Base-by-base conservation (phyloP, 1,284 basidiomycete species). In the Microstroma glucosiphilum region DNA sequence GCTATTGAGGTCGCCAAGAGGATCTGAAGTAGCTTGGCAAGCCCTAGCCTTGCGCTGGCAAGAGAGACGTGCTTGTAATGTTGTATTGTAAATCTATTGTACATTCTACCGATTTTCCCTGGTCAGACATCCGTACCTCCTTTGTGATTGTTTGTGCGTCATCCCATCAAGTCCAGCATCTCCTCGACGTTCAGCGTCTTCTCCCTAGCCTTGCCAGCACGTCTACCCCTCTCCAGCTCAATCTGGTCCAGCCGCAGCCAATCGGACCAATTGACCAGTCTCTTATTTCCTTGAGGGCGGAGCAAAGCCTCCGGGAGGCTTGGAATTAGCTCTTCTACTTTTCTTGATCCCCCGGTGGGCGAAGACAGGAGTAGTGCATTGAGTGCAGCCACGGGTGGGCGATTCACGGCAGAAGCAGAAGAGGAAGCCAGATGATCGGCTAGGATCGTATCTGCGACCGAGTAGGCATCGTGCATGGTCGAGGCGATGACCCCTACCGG, bases 401-500 rank as follows among this genome's bases (percentile, higher is more conserved):
- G 30, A 37, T 37, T 9, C 30, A 9, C 3, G 30, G 23, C 12
- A 17, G 54, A 25, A 9, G 48, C 3, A 57, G 60, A 57, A 15
- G 55, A 41, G 13, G 21, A 30, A 12, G 53, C 48, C 49, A 15
- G 11, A 41, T 70, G 60, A 68, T 91, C 91, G 1, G 80, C 73
- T 0, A 90, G 69, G 55, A 94, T 85, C 0, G 83, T 82, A 57
- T 90, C 87, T 0, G 89, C 88, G 1, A 89, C 87, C 1, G 83
- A 82, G 75, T 92, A 92, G 17, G 94, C 91, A 78, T 96, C 86
- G 80, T 91, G 86, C 92, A 98, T 93, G 25, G 96, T 97, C 17
- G 88, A 85, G 0, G 91, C 93, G 55, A 98, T 85, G 13, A 98
- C 92, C 6, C 96, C 94, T 54, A 87, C 87, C 0, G 94, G 92